phyloP scores from a whole-genome alignment of 495 filamentous ascomycete genomes.

The Glarea lozoyensis region DNA sequence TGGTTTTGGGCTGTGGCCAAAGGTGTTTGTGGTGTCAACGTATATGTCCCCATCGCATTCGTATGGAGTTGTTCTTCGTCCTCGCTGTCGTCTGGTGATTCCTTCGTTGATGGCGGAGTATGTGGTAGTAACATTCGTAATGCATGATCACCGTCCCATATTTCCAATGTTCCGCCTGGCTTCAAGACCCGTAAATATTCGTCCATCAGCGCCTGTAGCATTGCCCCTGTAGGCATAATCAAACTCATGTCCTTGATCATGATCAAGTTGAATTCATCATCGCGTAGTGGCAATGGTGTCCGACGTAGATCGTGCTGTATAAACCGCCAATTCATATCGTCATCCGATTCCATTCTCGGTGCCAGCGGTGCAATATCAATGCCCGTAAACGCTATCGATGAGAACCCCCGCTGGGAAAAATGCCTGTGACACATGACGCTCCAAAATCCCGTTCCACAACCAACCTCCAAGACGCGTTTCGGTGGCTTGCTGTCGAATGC shows the following conservation, averaged over 20 bases:
- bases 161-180: conserved; percentile 72
- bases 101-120: conserved; percentile 43
- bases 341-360: conserved; percentile 50
- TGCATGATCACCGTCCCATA: conserved; percentile 77
- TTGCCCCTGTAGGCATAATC: conserved; percentile 49
- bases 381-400: conserved; percentile 63
- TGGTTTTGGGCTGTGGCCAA: conserved; percentile 70
- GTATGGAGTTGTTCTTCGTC: conserved; percentile 54
- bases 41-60: conserved; percentile 64
- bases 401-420: conserved; percentile 52
- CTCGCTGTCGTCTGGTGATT: conserved; percentile 21
- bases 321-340: conserved; percentile 79
- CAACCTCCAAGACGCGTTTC: conserved; percentile 71
- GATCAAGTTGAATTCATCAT: conserved; percentile 80
- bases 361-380: conserved; percentile 75
- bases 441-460: conserved; percentile 87
- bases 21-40: conserved; percentile 73
- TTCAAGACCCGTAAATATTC: conserved; percentile 71
- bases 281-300: conserved; percentile 67
- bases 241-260: conserved; percentile 83
- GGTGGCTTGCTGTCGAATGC: conserved; percentile 56
- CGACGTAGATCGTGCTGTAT: conserved; percentile 78
- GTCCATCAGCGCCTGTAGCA: conserved; percentile 56
- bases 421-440: conserved; percentile 75
- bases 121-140: conserved; percentile 71